phyloP scores from a whole-genome alignment of 257 asterid species.

The Cinchona pubescens region DNA sequence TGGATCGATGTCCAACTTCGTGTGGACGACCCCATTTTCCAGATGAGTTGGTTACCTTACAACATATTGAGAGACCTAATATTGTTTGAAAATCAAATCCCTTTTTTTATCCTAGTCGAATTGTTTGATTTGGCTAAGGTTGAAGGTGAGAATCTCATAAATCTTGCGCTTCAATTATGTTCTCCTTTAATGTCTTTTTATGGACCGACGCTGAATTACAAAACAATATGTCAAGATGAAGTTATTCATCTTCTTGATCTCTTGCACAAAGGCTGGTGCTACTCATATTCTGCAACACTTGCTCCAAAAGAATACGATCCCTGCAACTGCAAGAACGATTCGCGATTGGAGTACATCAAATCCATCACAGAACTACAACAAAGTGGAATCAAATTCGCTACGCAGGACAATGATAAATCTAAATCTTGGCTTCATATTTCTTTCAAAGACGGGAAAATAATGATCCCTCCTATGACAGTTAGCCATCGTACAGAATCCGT shows the following conservation, averaged over 20 bases:
- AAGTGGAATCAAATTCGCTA: not conserved
- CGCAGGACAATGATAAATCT: no score
- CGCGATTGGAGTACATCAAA: not conserved
- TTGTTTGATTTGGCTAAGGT: not conserved
- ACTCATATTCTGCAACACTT: not conserved
- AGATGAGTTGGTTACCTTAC: not conserved
- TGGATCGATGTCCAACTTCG: no score
- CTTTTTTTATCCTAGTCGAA: not conserved
- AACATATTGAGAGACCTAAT: not conserved
- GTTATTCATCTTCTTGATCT: not conserved
- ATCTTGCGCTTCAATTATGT: not conserved
- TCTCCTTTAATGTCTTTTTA: not conserved
- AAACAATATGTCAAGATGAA: no score
- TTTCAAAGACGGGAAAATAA: not conserved
- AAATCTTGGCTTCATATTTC: not conserved
- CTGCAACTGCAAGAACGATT: no score
- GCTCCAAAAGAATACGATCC: rapidly evolving
- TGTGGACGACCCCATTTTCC: not conserved
- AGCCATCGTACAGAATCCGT: not conserved
- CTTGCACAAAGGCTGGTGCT: not conserved
- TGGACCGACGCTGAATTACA: no score
- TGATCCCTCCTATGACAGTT: not conserved
- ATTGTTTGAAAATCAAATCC: slow-evolving; percentile 10
- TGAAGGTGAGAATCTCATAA: not conserved
- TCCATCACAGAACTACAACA: not conserved